Evolutionary conservation across 2,329 filamentous ascomycete species (phyloP), one percentile per base, ranked within the genome.

Genomic region (Fusarium sp.): DNA sequence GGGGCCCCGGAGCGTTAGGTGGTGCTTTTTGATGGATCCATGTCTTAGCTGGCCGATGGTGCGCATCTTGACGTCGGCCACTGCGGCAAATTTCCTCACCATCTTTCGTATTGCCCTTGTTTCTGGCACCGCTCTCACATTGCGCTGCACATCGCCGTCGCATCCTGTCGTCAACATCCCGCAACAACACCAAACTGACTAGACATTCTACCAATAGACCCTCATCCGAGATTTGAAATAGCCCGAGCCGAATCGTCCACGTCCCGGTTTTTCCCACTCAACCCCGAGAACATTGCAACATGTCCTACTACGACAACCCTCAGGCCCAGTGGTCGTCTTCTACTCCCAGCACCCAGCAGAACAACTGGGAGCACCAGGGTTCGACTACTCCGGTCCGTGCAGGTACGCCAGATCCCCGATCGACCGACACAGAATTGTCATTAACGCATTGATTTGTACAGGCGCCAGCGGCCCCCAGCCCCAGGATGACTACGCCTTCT

Each of bases 401-500:
- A 70, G 83, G 82, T 83, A 81, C 61, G 70, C 66, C 57, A 67
- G 38, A 35, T 52, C 41, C 60, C 44, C 49, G 29, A 52, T 27
- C 51, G 35, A 35, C 21, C 39, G 29, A 51, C 49, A 19, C 10
- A 52, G 56, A 35, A 27, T 18, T n/a, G n/a, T 61, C 39, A 51
- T 65, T 73, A 62, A 72, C 59, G 51, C 71, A 49, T 54, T 57
- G 27, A 55, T 56, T 48, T 35, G 38, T 44, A 45, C 46, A 94
- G 93, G 92, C 83, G 90, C 93, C 70, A 94, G 88, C 82, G 94
- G 92, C 64, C 91, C 92, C 56, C 90, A 90, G 73, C 89, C 91
- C 60, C 89, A 90, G 77, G 93, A 95, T 74, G 94, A 97, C 69
- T 87, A 89, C 79, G 94, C 94, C 66, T 97, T 97, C 81, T 90